Base-by-base conservation (phyloP, 2,329 filamentous ascomycete species). In the Colletotrichum sp. region DNA sequence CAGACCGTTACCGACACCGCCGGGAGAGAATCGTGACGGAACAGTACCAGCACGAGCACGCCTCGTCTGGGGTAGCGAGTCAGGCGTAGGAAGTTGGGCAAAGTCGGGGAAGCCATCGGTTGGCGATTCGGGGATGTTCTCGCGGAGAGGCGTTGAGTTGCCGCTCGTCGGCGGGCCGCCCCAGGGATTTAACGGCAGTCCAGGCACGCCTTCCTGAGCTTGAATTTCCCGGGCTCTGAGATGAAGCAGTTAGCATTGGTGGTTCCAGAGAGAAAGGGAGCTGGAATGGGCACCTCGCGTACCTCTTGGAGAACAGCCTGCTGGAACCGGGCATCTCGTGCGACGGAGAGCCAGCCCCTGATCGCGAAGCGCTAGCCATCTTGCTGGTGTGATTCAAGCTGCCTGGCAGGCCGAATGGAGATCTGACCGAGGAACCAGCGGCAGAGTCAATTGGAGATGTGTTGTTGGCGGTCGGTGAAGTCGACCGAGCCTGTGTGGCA, bases 111-210 rank as follows among this genome's bases (percentile, higher is more conserved):
- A 99, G 80, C 95, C 96, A 87, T 98, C 96, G 79, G 95, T 97
- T 36, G 97, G 97, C 44, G 96, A 98, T 87, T 99, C 97, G 78
- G 96, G 96, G 77, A 99, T 99, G 79, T 96, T 98, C 88, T 99
- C 97, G 82, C 97, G 95, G 68, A 99, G 91, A 80, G 97, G 97
- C 57, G 96, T 98, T 24, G 96, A 98, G 85, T 98, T 96, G 79
- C 96, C 97, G 84, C 96, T 98, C 72, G 96, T 98, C 65, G 97
- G 96, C 79, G 97, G 96, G 13, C 97, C 96, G 89, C 96, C 96
- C 97, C 97, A 99, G 59, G 94, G 94, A 82, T 93, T 92, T 69
- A 94, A 86, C 85, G 89, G 90, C 81, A 91, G 90, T 82, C 89
- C 93, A 83, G 89, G 88, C 66, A 98, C 90, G 68, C 96, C 96